phyloP scores from a whole-genome alignment of 2,329 filamentous ascomycete species.

The Zasmidium cellare region DNA sequence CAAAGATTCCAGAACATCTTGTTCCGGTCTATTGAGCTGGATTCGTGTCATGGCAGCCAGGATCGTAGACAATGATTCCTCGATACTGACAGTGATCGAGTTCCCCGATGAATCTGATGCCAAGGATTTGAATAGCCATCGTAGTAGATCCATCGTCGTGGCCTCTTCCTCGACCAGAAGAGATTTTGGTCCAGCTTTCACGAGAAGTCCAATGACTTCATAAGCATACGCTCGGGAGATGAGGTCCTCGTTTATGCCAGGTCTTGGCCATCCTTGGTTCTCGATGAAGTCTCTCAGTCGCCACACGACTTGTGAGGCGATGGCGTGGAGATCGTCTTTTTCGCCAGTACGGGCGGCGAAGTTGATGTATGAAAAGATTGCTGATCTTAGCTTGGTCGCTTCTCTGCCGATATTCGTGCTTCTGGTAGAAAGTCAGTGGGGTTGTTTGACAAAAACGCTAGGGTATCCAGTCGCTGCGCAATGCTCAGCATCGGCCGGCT shows the following conservation, averaged over 20 bases:
- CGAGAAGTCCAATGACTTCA: constrained; percentile 83
- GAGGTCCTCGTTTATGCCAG: constrained; percentile 56
- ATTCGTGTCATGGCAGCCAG: constrained; percentile 57
- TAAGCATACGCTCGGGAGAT: constrained; percentile 78
- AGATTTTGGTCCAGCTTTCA: constrained; percentile 63
- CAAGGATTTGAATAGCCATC: constrained; percentile 82
- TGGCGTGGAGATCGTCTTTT: constrained; percentile 58
- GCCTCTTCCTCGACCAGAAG: constrained; percentile 47
- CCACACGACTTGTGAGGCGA: constrained; percentile 68
- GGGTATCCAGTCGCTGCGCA: constrained; percentile 7
- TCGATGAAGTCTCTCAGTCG: constrained; percentile 73
- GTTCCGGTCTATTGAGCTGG: constrained; percentile 43
- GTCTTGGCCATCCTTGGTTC: constrained; percentile 78
- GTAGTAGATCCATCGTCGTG: constrained; percentile 56
- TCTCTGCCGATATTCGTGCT: constrained; percentile 64
- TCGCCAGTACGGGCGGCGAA: constrained; percentile 79
- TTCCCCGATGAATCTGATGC: constrained; percentile 74
- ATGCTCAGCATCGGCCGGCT: constrained; percentile 15
- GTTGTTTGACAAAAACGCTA: neutral
- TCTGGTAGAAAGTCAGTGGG: no score
- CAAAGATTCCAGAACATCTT: constrained; percentile 53
- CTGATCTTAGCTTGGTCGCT: constrained; percentile 74
- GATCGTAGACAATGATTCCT: constrained; percentile 81
- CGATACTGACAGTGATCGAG: constrained; percentile 79
- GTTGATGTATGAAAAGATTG: constrained; percentile 81